Conservation (phyloP, 352 stramenopile species). For the Globisporangium megalacanthum region DNA sequence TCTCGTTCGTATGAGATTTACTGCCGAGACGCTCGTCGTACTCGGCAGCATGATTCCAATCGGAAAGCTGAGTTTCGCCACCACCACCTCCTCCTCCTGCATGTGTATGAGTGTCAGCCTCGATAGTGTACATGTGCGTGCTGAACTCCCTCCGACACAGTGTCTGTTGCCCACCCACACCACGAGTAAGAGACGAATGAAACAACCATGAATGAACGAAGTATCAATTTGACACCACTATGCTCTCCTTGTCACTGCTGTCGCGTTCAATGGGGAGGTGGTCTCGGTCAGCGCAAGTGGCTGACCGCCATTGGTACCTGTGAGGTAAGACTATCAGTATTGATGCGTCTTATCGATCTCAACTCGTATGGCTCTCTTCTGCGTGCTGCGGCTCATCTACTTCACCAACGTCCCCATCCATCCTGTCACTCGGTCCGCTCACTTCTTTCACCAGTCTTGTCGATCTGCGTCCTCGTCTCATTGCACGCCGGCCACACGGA, state of each 20-base stretch:
- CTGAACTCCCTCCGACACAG: neutral
- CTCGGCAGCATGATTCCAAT: slow-evolving; percentile 39
- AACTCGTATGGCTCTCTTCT: neutral
- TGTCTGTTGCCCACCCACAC: neutral
- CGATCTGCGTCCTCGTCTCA: neutral
- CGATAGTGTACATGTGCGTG: neutral
- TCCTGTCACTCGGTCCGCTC: neutral
- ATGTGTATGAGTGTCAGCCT: neutral
- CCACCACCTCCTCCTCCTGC: neutral
- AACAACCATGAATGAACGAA: no score
- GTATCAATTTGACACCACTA: no score
- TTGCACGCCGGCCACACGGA: slow-evolving; percentile 2
- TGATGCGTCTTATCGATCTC: neutral
- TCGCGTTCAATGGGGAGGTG: no score
- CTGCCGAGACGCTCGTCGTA: slow-evolving; percentile 9
- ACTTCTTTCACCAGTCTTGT: neutral
- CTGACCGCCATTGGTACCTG: neutral
- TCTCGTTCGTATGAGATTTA: slow-evolving; percentile 57
- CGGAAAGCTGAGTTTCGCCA: slow-evolving; percentile 48
- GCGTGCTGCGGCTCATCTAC: neutral
- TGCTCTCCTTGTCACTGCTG: no score
- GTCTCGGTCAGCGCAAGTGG: neutral
- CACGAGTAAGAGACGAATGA: no score
- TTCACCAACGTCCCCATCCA: neutral
- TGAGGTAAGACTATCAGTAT: neutral